These are phyloP conservation scores for Fusarium annulatum DNA, from an alignment of 2,329 filamentous ascomycete genomes.

Conservation along the genomic window DNA sequence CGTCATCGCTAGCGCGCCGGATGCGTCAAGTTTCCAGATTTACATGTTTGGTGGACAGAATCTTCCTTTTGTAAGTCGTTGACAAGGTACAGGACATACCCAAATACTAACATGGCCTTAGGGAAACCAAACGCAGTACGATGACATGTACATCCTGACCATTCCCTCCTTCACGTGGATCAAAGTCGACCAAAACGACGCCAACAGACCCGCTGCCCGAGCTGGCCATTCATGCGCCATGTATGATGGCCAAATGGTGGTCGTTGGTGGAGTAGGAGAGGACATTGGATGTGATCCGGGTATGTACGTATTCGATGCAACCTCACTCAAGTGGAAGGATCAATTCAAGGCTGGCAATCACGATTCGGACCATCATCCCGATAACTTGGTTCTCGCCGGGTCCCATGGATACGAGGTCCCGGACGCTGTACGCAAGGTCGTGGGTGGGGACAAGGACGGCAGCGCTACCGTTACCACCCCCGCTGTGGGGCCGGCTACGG, in stretches of 20 bases:
- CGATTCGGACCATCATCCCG: slow-evolving; percentile 64
- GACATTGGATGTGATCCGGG: slow-evolving; percentile 62
- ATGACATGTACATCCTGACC: slow-evolving; percentile 71
- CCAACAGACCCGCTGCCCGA: slow-evolving; percentile 64
- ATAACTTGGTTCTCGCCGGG: slow-evolving; percentile 57
- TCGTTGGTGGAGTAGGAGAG: slow-evolving; percentile 70
- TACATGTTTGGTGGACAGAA: slow-evolving; percentile 85
- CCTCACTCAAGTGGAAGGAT: slow-evolving; percentile 65
- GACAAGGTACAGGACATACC: not conserved
- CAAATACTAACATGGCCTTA: slow-evolving; percentile 34
- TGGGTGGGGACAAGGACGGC: slow-evolving; percentile 64
- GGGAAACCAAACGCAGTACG: slow-evolving; percentile 67
- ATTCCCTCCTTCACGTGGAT: slow-evolving; percentile 74
- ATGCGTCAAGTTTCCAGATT: slow-evolving; percentile 80
- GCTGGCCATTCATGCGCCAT: slow-evolving; percentile 67
- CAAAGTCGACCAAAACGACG: slow-evolving; percentile 60
- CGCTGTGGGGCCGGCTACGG: slow-evolving; percentile 64
- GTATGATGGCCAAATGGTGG: slow-evolving; percentile 68
- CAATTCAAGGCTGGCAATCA: slow-evolving; percentile 71
- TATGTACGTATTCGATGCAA: slow-evolving; percentile 79
- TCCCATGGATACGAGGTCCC: slow-evolving; percentile 67
- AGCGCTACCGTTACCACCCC: slow-evolving; percentile 65
- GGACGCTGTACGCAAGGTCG: slow-evolving; percentile 58
- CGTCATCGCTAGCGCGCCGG: slow-evolving; percentile 70
- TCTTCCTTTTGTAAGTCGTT: slow-evolving; percentile 65